phyloP scores from a whole-genome alignment of 2,329 filamentous ascomycete genomes.

The Aspergillus niger region DNA sequence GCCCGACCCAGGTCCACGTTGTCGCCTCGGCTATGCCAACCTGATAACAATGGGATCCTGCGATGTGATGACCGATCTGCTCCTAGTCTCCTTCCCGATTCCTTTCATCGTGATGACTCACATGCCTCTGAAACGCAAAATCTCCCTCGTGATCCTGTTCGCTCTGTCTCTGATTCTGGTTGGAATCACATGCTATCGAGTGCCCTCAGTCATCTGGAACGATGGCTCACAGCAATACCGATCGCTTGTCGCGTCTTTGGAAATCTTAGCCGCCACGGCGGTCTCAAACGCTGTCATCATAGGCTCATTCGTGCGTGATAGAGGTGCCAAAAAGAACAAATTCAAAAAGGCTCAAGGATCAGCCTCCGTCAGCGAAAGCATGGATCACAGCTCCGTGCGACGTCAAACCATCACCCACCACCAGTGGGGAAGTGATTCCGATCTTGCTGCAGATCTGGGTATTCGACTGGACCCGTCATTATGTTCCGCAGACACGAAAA shows the following conservation, averaged over 20 bases:
- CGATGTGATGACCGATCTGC: slow-evolving; percentile 84
- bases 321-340: slow-evolving; percentile 85
- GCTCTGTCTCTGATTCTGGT: slow-evolving; percentile 80
- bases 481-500: slow-evolving; percentile 35
- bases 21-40: slow-evolving; percentile 83
- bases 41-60: slow-evolving; percentile 86
- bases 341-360: slow-evolving; percentile 58
- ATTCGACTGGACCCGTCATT: slow-evolving; percentile 63
- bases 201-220: slow-evolving; percentile 73
- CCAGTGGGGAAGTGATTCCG: slow-evolving; percentile 87
- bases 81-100: slow-evolving; percentile 85
- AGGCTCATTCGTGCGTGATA: slow-evolving; percentile 87
- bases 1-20: slow-evolving; percentile 83
- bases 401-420: slow-evolving; percentile 63
- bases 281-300: slow-evolving; percentile 88
- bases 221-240: slow-evolving; percentile 80
- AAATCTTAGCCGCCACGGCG: slow-evolving; percentile 83
- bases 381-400: slow-evolving; percentile 42
- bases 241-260: slow-evolving; percentile 83
- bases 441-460: slow-evolving; percentile 79
- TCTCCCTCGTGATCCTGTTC: slow-evolving; percentile 79
- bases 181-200: slow-evolving; percentile 74
- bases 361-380: slow-evolving; percentile 53
- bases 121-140: slow-evolving; percentile 75
- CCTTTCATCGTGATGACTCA: slow-evolving; percentile 79